Evolutionary conservation across 1,284 basidiomycete species (phyloP).

Genomic region (Hypsizygus ulmarius): DNA sequence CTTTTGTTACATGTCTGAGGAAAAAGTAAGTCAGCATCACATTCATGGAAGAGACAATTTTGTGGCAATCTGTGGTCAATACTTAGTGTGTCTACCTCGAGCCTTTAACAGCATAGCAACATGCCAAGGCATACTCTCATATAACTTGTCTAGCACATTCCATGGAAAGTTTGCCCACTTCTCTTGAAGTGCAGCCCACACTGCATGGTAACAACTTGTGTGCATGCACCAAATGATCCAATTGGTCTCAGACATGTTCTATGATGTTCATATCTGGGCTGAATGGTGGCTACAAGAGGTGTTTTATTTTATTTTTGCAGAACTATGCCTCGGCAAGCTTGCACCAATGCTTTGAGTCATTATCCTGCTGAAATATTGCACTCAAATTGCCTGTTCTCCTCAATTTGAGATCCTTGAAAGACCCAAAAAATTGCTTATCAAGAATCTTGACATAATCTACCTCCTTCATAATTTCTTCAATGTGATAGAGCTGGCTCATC

Average conservation of each 20-base stretch:
- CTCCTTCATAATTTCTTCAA: conserved; percentile 27
- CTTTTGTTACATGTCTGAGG: no score
- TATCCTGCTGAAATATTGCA: conserved; percentile 31
- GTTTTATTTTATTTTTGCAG: conserved; percentile 25
- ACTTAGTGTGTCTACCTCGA: background rate
- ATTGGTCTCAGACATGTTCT: conserved; percentile 34
- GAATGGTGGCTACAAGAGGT: conserved; percentile 33
- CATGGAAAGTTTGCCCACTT: conserved; percentile 4
- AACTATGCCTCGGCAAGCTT: conserved; percentile 31
- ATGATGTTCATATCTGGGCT: conserved; percentile 39
- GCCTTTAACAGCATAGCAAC: background rate
- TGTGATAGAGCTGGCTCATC: conserved; percentile 18
- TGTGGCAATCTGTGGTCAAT: no score
- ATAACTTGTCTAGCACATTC: background rate
- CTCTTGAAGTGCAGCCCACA: conserved; percentile 23
- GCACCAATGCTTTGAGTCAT: conserved; percentile 35
- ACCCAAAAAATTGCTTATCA: conserved; percentile 23
- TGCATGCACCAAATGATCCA: conserved; percentile 22
- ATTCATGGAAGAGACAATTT: no score
- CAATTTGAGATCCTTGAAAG: conserved; percentile 28
- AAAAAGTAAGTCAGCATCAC: no score
- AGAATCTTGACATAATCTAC: conserved; percentile 27
- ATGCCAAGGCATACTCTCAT: conserved; percentile 3
- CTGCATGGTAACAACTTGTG: conserved; percentile 20
- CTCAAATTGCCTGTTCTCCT: background rate